phyloP scores from a whole-genome alignment of 2,329 filamentous ascomycete genomes.

The Aspergillus quadrilineatus region DNA sequence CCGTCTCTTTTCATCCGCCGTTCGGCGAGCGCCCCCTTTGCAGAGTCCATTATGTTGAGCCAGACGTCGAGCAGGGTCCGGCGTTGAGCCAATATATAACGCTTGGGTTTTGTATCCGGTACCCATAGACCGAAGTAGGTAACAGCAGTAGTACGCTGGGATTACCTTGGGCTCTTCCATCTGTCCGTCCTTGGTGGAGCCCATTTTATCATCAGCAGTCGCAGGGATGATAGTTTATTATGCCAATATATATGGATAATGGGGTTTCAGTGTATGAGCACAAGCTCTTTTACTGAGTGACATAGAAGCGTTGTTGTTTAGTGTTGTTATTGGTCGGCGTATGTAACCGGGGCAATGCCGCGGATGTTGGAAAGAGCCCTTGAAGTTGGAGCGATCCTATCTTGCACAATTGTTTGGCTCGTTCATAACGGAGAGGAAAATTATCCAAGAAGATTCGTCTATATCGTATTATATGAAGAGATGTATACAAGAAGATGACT shows the following conservation, averaged over 20 bases:
- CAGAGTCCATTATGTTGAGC: constrained; percentile 86
- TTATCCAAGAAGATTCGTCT: no score
- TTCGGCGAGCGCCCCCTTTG: constrained; percentile 78
- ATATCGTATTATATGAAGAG: no score
- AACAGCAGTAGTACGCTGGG: constrained; percentile 89
- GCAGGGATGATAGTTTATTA: neutral
- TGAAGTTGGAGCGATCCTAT: neutral
- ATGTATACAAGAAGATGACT: no score
- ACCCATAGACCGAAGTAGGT: constrained; percentile 76
- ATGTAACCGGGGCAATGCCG: constrained; percentile 6
- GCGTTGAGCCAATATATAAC: constrained; percentile 89
- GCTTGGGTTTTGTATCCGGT: constrained; percentile 58
- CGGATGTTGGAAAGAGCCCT: neutral
- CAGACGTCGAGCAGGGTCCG: constrained; percentile 78
- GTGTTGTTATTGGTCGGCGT: neutral
- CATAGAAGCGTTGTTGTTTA: neutral
- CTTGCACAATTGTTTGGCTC: no score
- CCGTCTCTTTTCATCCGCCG: constrained; percentile 65
- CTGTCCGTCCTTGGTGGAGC: neutral
- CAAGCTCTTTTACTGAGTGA: no score
- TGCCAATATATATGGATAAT: neutral
- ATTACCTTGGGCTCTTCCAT: constrained; percentile 58
- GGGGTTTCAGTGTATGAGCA: no score
- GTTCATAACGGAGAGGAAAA: no score
- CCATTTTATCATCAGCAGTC: neutral